Base-by-base conservation (phyloP, 495 filamentous ascomycete species). In the Neurospora sp. region DNA sequence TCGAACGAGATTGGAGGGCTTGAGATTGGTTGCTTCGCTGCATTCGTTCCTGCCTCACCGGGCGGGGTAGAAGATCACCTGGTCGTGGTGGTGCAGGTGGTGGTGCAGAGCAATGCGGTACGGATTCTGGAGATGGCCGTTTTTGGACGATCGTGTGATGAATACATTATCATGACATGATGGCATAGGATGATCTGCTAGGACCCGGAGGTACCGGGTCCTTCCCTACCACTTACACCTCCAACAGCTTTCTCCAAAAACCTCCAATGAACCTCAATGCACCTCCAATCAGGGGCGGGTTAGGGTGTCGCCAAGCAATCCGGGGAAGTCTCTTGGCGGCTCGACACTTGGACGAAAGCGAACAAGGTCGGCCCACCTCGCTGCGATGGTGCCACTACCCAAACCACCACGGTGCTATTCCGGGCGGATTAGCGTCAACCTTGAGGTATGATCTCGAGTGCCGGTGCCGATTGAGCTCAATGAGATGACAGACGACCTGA, bases 101-200 rank as follows among this genome's bases (percentile, higher is more conserved):
- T 66, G 54, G 27, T 62, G 54, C 54, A 66, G 27, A 37, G 27
- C 27, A 66, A 3, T 18, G 54, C 54, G 54, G 31, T 66, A 66
- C 54, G 7, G 31, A 2, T 0, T 62, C 23, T 62, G 70, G 70
- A 73, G 70, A 73, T 78, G 78, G 69, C 73, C 66, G 73, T 59
- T 59, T 69, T 69, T 9, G 69, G 72, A 69, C 69, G 73, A 81
- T 81, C 79, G 78, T 78, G 78, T 81, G 79, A 81, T 78, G 72
- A 79, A 78, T 79, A 81, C 79, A 81, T 81, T 77, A 79, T 77
- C 73, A 81, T 77, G 77, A 77, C 73, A 81, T 76, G 79, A 78
- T 72, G 39, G 38, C 39, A 71, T 73, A 75, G 76, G 71, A 3
- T 35, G 54, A 66, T 16, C 54, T 62, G 54, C 54, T 62, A 62